Percentiles rank a stretch among this genome's conserved stretches.
phyloP scores from a whole-genome alignment of 495 filamentous ascomycete genomes.

The Tuber indicum region DNA sequence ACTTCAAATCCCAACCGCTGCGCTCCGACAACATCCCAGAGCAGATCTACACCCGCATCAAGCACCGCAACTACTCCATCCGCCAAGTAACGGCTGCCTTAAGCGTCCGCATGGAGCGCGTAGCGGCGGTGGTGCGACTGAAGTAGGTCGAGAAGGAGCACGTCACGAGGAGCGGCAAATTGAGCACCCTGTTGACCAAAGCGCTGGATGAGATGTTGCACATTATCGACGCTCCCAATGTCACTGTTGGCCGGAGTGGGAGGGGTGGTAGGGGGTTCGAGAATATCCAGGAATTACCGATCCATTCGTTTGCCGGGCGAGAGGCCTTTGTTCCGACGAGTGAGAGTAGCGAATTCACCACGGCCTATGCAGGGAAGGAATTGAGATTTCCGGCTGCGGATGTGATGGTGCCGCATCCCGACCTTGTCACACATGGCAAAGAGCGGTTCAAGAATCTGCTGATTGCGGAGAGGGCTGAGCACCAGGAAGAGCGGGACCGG shows the following conservation, averaged over 20 bases:
- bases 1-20: slow-evolving; percentile 65
- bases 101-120: slow-evolving; percentile 74
- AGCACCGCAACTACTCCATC: slow-evolving; percentile 58
- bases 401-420: slow-evolving; percentile 78
- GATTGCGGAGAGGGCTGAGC: slow-evolving; percentile 42
- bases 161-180: slow-evolving; percentile 59
- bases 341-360: slow-evolving; percentile 84
- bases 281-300: slow-evolving; percentile 82
- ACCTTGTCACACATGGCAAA: slow-evolving; percentile 61
- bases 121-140: slow-evolving; percentile 81
- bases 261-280: slow-evolving; percentile 49
- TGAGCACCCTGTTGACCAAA: slow-evolving; percentile 67
- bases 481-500: slow-evolving; percentile 47
- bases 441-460: slow-evolving; percentile 45
- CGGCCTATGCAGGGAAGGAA: slow-evolving; percentile 77
- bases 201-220: slow-evolving; percentile 80
- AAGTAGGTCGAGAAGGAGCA: slow-evolving; percentile 73
- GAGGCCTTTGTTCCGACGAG: slow-evolving; percentile 88
- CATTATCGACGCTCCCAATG: slow-evolving; percentile 45
- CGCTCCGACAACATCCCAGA: slow-evolving; percentile 70
- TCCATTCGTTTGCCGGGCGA: slow-evolving; percentile 67
- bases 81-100: slow-evolving; percentile 70
- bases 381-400: slow-evolving; percentile 84
- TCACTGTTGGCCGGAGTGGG: slow-evolving; percentile 25
- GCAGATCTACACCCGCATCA: slow-evolving; percentile 63